These are phyloP conservation scores for Aspergillus sp. DNA, from an alignment of 2,329 filamentous ascomycete genomes.

Conservation along the genomic window DNA sequence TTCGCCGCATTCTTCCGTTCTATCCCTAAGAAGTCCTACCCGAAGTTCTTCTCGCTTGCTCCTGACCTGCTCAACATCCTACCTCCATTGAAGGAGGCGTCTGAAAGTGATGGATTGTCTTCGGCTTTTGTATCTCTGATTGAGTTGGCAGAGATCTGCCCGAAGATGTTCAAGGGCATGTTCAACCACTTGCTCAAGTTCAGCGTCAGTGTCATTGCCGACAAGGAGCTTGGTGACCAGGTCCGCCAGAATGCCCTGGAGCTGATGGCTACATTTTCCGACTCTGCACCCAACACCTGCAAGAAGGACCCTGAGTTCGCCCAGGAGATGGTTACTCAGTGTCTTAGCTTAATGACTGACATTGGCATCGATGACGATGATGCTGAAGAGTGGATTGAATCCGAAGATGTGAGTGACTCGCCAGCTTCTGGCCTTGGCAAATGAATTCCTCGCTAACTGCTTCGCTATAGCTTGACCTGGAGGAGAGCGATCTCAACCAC, in stretches of 20 bases:
- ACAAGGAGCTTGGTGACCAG: constrained; percentile 86
- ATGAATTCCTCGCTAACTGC: constrained; percentile 10
- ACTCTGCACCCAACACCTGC: constrained; percentile 89
- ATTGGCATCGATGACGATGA: constrained; percentile 91
- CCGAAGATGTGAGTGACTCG: constrained; percentile 65
- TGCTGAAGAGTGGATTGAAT: constrained; percentile 83
- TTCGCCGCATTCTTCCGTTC: constrained; percentile 95
- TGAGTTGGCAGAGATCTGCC: constrained; percentile 85
- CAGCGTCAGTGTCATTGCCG: constrained; percentile 84
- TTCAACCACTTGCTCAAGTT: constrained; percentile 91
- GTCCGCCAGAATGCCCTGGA: constrained; percentile 92
- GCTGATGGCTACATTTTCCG: constrained; percentile 95
- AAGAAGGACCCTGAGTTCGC: constrained; percentile 89
- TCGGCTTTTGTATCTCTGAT: constrained; percentile 86
- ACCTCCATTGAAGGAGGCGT: constrained; percentile 82
- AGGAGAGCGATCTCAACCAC: constrained; percentile 95
- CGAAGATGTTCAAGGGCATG: constrained; percentile 95
- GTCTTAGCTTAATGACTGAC: constrained; percentile 95
- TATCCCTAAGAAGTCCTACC: constrained; percentile 76
- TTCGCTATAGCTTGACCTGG: constrained; percentile 64
- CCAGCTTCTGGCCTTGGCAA: neutral
- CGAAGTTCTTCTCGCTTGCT: constrained; percentile 78
- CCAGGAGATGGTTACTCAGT: constrained; percentile 96
- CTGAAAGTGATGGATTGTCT: constrained; percentile 83
- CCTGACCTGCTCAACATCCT: constrained; percentile 91